phyloP scores from a whole-genome alignment of 257 asterid genomes.

The Nemophila menziesii region DNA sequence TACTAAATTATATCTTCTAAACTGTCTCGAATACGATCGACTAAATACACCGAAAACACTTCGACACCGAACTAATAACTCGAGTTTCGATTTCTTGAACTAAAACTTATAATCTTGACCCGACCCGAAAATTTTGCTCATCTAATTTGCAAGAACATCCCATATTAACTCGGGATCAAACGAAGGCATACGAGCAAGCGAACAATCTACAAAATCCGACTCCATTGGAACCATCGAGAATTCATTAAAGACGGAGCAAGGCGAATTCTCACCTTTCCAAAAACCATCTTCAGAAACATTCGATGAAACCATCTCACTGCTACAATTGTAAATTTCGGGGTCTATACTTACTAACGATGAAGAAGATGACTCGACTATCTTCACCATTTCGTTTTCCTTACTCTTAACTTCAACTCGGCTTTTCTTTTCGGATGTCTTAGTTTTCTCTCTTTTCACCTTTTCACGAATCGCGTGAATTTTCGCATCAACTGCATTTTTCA shows the following conservation, averaged over 20 bases:
- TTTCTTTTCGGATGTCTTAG: conserved; percentile 23
- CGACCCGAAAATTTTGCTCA: not conserved
- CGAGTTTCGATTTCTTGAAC: no score
- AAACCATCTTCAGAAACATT: conserved; percentile 45
- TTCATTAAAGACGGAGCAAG: conserved; percentile 29
- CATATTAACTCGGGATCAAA: conserved; percentile 86
- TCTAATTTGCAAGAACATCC: conserved; percentile 78
- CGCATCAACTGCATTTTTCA: conserved; percentile 74
- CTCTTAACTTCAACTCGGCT: not conserved
- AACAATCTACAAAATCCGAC: conserved; percentile 39
- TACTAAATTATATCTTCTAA: not conserved
- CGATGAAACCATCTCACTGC: conserved; percentile 21
- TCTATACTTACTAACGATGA: conserved; percentile 15
- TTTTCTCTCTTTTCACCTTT: conserved; percentile 50
- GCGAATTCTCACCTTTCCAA: conserved; percentile 34
- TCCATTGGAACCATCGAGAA: conserved; percentile 22
- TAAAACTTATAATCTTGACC: not conserved
- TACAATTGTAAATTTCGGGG: conserved; percentile 15
- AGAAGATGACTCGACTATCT: conserved; percentile 20
- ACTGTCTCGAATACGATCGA: not conserved
- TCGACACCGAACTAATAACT: not conserved
- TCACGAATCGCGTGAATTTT: conserved; percentile 74
- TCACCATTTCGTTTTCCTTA: conserved; percentile 12
- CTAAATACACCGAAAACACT: not conserved
- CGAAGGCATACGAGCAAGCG: conserved; percentile 78